Evolutionary conservation across 805 yeast genomes (phyloP), one percentile per base, ranked within the genome.

Genomic region (Lipomyces sp.): DNA sequence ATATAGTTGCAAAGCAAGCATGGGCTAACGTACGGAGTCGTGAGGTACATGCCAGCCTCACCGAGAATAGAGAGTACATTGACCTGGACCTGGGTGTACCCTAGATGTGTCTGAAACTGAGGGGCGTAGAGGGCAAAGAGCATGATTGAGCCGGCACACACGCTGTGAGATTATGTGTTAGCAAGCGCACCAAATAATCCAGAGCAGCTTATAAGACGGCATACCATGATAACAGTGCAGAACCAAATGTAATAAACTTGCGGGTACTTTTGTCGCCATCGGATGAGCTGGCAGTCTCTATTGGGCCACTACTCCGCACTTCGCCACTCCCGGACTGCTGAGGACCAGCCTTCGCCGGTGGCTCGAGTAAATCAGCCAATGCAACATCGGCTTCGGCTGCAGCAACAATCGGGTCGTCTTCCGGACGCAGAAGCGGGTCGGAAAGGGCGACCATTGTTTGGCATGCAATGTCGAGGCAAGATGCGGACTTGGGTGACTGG

Each of bases 101-200:
- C 76, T 42, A 84, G 69, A n/a, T 70, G 65, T 11, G 69, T 64
- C 51, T 80, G 81, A 65, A 93, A 79, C 14, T 82, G 78, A 18
- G 84, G 77, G 4, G 95, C 79, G 67, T 83, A 90, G 36, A 91
- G 70, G 7, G 96, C 83, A 65, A 89, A 87, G 19, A 90, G 74
- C 52, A 87, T 74, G 45, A 91, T 84, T 3, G 95, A 85, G 0
- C 96, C 97, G 22, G 88, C 82, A 41, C 83, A 76, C 2, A 88
- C 71, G 67, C 96, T n/a, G n/a, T n/a, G n/a, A n/a, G n/a, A n/a
- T n/a, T n/a, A n/a, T n/a, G n/a, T n/a, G n/a, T n/a, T n/a, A n/a
- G n/a, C n/a, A n/a, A n/a, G n/a, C n/a, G n/a, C n/a, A n/a, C n/a
- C n/a, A 24, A 11, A 18, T 6, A 10, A 18, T 14, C 23, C n/a